Evolutionary conservation across 768 basidiomycete genomes (phyloP).

Genomic region (Melanogaster broomeanus): DNA sequence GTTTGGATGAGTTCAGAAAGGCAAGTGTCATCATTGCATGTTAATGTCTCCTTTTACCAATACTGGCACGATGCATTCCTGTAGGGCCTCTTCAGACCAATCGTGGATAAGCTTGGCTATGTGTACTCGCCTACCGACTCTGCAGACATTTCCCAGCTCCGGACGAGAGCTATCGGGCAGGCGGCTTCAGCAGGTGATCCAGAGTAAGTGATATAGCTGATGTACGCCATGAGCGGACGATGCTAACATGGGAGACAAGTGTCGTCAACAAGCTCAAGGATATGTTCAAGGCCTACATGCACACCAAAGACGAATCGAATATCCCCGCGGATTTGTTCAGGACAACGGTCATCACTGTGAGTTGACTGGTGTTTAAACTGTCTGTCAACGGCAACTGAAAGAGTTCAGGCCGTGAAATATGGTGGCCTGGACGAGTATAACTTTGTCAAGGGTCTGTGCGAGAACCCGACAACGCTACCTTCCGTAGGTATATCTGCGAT

Average conservation of each 20-base stretch:
- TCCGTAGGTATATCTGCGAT: slow-evolving; percentile 66
- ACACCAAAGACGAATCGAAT: slow-evolving; percentile 70
- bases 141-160: slow-evolving; percentile 66
- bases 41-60: neutral
- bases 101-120: slow-evolving; percentile 79
- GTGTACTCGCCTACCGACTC: slow-evolving; percentile 68
- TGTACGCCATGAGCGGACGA: neutral
- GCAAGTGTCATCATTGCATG: slow-evolving; percentile 39
- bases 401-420: slow-evolving; percentile 62
- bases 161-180: slow-evolving; percentile 69
- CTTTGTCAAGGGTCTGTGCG: slow-evolving; percentile 65
- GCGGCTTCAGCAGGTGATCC: slow-evolving; percentile 51
- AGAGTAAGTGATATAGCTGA: slow-evolving; percentile 24
- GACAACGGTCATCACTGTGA: slow-evolving; percentile 53
- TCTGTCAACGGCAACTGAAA: neutral
- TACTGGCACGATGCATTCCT: neutral
- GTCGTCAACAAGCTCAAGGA: slow-evolving; percentile 71
- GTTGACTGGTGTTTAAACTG: slow-evolving; percentile 16
- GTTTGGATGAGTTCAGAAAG: slow-evolving; percentile 60
- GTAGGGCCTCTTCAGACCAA: slow-evolving; percentile 68
- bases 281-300: slow-evolving; percentile 71
- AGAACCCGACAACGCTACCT: slow-evolving; percentile 73
- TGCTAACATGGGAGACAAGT: slow-evolving; percentile 39
- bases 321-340: slow-evolving; percentile 81
- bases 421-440: slow-evolving; percentile 79